Percentiles rank a stretch among this genome's conserved stretches.
Conservation (phyloP, 352 stramenopile species). For the Pythium coloratum region DNA sequence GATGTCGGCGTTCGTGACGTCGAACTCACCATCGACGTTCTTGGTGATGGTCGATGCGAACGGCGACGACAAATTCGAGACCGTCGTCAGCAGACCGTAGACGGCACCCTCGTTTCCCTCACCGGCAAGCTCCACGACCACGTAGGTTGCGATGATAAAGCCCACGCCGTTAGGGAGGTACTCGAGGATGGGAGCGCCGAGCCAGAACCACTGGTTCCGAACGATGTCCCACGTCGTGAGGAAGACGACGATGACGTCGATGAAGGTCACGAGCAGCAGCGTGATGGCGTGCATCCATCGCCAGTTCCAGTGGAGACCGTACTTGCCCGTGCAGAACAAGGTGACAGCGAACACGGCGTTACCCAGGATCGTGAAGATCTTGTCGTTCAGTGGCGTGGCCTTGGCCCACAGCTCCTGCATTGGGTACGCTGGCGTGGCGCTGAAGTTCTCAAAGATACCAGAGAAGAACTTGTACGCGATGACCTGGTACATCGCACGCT, state of each 20-base stretch:
- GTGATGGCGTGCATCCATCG: slow-evolving; percentile 4
- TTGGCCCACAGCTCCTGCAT: slow-evolving; percentile 5
- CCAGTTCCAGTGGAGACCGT: slow-evolving; percentile 4
- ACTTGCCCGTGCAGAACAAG: not conserved
- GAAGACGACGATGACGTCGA: slow-evolving; percentile 21
- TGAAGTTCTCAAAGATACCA: slow-evolving; percentile 7
- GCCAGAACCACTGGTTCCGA: slow-evolving; percentile 4
- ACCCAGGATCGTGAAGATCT: not conserved
- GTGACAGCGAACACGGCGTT: not conserved
- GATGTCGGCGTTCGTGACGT: slow-evolving; percentile 22
- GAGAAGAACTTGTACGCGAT: slow-evolving; percentile 6
- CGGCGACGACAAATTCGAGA: slow-evolving; percentile 21
- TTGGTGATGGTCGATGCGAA: slow-evolving; percentile 24
- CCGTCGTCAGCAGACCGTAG: slow-evolving; percentile 25
- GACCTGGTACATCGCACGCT: slow-evolving; percentile 3
- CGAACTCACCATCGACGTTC: slow-evolving; percentile 22
- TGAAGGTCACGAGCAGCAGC: slow-evolving; percentile 8
- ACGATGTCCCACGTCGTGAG: slow-evolving; percentile 8
- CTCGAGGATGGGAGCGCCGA: slow-evolving; percentile 8
- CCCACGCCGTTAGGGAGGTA: slow-evolving; percentile 24
- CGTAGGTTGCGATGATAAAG: slow-evolving; percentile 30
- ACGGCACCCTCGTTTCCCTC: slow-evolving; percentile 27
- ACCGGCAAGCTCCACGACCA: slow-evolving; percentile 29
- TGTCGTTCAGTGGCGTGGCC: not conserved
- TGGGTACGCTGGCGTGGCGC: not conserved